Evolutionary conservation across 2,329 filamentous ascomycete species (phyloP), one percentile per base, ranked within the genome.

Genomic region (Chrysoporthe cubensis): DNA sequence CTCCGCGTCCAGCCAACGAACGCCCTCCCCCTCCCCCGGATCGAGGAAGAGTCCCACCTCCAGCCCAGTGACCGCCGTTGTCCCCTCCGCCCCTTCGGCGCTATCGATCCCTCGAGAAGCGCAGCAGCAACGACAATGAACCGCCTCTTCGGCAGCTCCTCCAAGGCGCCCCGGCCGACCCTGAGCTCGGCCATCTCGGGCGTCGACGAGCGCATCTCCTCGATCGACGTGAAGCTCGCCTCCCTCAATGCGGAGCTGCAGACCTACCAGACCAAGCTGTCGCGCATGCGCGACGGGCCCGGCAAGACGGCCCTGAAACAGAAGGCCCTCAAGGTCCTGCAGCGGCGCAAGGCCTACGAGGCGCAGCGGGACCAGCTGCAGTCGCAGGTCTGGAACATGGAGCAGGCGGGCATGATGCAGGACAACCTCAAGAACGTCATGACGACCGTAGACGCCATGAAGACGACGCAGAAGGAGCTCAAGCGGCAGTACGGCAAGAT

Each of bases 361-460:
- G 86, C 88, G 3, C 94, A 97, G 80, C 93, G 95, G 72, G 94
- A 97, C 75, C 94, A 98, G 81, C 89, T 98, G 65, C 92, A 97
- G 81, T 87, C 91, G 72, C 96, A 99, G 81, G 93, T 93, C 32
- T 98, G 94, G 94, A 98, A 98, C 82, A 97, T 99, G 94, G 94
- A 98, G 82, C 94, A 97, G 81, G 94, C 95, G 3, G 91, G 92
- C 78, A 96, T 94, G 87, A 97, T 98, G 95, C 94, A 97, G 82
- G 95, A 98, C 81, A 98, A 98, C 77, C 87, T 99, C 64, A 96
- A 96, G 80, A 98, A 98, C 80, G 95, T 96, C 71, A 97, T 97
- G 94, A 96, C 94, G 21, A 97, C 96, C 40, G 94, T 98, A 57
- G 95, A 98, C 78, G 94, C 95, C 13, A 95, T 99, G 88, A 96